These are phyloP conservation scores for Naganishia liquefaciens DNA, from an alignment of 1,284 basidiomycete species.

Conservation along the genomic window DNA sequence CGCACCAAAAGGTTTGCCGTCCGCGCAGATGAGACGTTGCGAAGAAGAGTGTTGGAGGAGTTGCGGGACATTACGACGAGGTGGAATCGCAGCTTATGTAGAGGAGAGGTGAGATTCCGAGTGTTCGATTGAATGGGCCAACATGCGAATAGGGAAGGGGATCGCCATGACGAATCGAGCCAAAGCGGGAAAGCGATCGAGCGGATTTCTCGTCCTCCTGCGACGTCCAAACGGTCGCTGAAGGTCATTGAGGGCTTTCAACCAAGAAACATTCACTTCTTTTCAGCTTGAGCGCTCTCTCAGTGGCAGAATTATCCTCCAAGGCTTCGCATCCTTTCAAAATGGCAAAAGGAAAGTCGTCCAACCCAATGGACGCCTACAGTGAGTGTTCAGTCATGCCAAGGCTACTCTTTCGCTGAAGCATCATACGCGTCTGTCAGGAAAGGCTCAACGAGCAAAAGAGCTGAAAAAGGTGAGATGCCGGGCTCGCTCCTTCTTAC, in stretches of 20 bases:
- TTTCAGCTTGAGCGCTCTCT: background rate
- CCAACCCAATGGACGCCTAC: constrained; percentile 81
- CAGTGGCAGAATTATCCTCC: too few species aligned
- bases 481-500: background rate
- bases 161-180: constrained; percentile 22
- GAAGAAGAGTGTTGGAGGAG: background rate
- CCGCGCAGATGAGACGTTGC: background rate
- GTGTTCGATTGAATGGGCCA: too few species aligned
- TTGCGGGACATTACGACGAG: constrained; percentile 3
- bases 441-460: constrained; percentile 82
- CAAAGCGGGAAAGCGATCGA: constrained; percentile 18
- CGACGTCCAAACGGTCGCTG: too few species aligned
- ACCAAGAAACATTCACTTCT: too few species aligned
- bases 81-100: background rate
- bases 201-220: background rate
- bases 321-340: constrained; percentile 17
- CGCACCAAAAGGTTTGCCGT: background rate
- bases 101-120: background rate
- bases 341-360: constrained; percentile 80
- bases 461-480: constrained; percentile 79
- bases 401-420: constrained; percentile 13
- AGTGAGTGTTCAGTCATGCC: constrained; percentile 57
- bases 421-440: constrained; percentile 52
- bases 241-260: too few species aligned
- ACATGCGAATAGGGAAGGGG: background rate